These are phyloP conservation scores for Sugiyamaella qingdaonensis DNA, from an alignment of 805 yeast species.

Conservation along the genomic window DNA sequence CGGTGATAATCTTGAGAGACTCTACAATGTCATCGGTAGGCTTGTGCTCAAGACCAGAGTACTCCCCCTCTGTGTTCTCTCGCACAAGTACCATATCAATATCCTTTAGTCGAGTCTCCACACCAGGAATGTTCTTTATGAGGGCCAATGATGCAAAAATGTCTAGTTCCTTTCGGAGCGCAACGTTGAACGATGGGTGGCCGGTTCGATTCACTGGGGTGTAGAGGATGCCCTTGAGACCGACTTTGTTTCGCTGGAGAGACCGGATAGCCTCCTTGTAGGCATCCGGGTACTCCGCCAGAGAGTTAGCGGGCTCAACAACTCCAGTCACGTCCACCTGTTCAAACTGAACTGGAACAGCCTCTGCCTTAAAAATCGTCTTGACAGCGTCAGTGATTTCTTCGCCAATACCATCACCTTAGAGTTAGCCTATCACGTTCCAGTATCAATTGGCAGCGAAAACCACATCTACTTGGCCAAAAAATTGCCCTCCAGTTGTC, in stretches of 20 bases:
- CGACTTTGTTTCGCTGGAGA: conserved; percentile 92
- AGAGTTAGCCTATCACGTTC: background rate
- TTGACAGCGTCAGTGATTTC: conserved; percentile 93
- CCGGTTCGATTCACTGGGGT: conserved; percentile 80
- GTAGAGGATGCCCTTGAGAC: conserved; percentile 92
- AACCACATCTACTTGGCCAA: too few species aligned
- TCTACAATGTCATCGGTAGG: conserved; percentile 98
- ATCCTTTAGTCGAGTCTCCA: conserved; percentile 79
- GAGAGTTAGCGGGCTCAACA: conserved; percentile 28
- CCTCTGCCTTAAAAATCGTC: conserved; percentile 79
- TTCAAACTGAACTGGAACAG: conserved; percentile 93
- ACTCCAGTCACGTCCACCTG: conserved; percentile 58
- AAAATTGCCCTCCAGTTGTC: too few species aligned
- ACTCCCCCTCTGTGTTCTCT: conserved; percentile 99
- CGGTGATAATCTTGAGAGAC: conserved; percentile 90
- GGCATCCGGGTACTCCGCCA: conserved; percentile 46
- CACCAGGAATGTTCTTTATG: conserved; percentile 92
- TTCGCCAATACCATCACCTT: conserved; percentile 95
- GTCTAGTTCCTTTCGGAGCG: conserved; percentile 92
- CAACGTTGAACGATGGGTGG: conserved; percentile 87
- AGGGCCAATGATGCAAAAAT: conserved; percentile 93
- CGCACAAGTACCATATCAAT: conserved; percentile 93
- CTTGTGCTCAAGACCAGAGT: conserved; percentile 97
- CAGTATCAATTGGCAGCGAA: background rate
- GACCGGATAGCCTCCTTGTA: conserved; percentile 85